Conservation (phyloP, 169 alveolate genomes). For the Eimeria praecox region DNA sequence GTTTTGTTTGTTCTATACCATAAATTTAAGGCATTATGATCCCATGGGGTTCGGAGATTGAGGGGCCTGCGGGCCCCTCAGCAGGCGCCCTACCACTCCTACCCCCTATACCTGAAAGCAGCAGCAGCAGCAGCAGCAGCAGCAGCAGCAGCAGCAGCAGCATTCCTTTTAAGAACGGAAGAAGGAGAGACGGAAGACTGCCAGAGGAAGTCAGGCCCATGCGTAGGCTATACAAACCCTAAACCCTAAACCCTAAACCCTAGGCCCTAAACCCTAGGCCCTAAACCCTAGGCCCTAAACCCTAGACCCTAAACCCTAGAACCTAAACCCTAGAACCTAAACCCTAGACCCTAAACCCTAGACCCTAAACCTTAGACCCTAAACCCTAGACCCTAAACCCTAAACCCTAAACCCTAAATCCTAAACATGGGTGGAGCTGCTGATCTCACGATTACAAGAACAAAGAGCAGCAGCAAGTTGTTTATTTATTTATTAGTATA, state of each 20-base stretch:
- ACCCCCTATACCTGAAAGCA: neutral
- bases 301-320: slow-evolving; percentile 24
- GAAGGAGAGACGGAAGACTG: slow-evolving; percentile 1
- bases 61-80: slow-evolving; percentile 39
- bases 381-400: neutral
- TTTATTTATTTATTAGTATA: neutral
- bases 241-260: slow-evolving; percentile 49
- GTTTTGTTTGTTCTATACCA: neutral
- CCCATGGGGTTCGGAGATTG: neutral
- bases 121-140: slow-evolving; percentile 26
- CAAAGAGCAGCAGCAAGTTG: neutral
- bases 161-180: neutral
- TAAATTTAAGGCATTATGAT: neutral
- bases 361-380: slow-evolving; percentile 40
- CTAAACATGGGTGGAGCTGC: neutral
- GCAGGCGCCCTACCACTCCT: neutral
- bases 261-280: slow-evolving; percentile 68
- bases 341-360: too few relatives aligned
- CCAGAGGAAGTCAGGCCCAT: slow-evolving; percentile 33
- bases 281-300: slow-evolving; percentile 14
- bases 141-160: neutral
- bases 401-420: slow-evolving; percentile 19
- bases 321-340: too few relatives aligned
- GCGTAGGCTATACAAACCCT: slow-evolving; percentile 32
- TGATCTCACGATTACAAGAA: neutral